A percentile compares a stretch with the other conserved stretches of the same genome.
phyloP scores from a whole-genome alignment of 495 filamentous ascomycete genomes.

The Thermothielavioides terrestris region DNA sequence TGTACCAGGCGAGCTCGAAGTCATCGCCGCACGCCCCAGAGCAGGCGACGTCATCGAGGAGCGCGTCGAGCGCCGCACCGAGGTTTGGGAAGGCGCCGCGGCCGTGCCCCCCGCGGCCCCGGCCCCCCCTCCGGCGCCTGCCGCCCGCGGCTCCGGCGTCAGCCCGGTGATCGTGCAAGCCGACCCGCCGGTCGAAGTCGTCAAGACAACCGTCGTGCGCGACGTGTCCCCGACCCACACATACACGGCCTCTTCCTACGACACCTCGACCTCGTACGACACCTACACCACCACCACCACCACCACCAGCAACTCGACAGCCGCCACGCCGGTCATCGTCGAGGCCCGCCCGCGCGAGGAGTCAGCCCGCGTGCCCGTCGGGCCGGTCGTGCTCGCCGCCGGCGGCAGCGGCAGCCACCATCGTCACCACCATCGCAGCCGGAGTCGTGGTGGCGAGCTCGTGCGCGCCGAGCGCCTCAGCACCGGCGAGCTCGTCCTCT shows the following conservation, averaged over 20 bases:
- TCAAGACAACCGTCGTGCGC: slow-evolving; percentile 32
- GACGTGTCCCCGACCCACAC: slow-evolving; percentile 33
- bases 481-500: slow-evolving; percentile 45
- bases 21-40: slow-evolving; percentile 28
- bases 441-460: slow-evolving; percentile 22
- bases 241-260: slow-evolving; percentile 23
- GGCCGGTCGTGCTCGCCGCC: slow-evolving; percentile 40
- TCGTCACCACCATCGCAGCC: slow-evolving; percentile 21
- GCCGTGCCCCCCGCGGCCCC: not conserved
- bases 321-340: slow-evolving; percentile 22
- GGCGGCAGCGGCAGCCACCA: not conserved
- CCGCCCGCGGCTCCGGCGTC: slow-evolving; percentile 6
- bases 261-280: slow-evolving; percentile 14
- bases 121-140: not conserved
- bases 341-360: slow-evolving; percentile 30
- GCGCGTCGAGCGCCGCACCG: slow-evolving; percentile 24
- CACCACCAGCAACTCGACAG: slow-evolving; percentile 22
- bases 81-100: slow-evolving; percentile 9
- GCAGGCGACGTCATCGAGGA: slow-evolving; percentile 33
- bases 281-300: slow-evolving; percentile 13
- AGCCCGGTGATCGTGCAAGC: slow-evolving; percentile 34
- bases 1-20: slow-evolving; percentile 32
- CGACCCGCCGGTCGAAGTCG: slow-evolving; percentile 34
- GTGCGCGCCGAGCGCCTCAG: slow-evolving; percentile 40
- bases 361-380: slow-evolving; percentile 42